Evolutionary conservation across 2,329 filamentous ascomycete genomes (phyloP).

Genomic region (Aspergillus texensis): DNA sequence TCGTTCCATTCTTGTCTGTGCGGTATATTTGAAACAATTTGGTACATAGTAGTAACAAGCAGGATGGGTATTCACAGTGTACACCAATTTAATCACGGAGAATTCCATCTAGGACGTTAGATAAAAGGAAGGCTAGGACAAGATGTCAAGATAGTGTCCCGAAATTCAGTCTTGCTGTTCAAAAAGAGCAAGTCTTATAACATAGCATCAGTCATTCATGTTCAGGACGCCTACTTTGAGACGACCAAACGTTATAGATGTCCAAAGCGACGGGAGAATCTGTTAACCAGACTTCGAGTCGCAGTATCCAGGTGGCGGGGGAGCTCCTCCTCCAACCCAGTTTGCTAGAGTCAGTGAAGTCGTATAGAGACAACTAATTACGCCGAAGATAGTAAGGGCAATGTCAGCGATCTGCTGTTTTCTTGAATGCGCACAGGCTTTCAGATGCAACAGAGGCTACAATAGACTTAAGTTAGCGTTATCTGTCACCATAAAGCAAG

Average conservation of each 20-base stretch:
- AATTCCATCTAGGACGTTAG: slow-evolving; percentile 1
- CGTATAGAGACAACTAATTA: slow-evolving; percentile 88
- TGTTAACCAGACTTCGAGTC: slow-evolving; percentile 43
- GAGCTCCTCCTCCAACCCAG: slow-evolving; percentile 69
- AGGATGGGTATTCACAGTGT: slow-evolving; percentile 1
- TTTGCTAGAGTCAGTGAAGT: slow-evolving; percentile 82
- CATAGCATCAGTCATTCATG: slow-evolving; percentile 15
- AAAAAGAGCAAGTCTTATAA: slow-evolving; percentile 4
- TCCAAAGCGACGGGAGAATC: neutral
- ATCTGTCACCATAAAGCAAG: neutral
- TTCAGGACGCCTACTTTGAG: slow-evolving; percentile 1
- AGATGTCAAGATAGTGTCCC: neutral
- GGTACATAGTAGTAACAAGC: neutral
- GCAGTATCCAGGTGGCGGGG: slow-evolving; percentile 65
- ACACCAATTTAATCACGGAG: neutral
- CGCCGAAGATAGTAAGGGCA: slow-evolving; percentile 75
- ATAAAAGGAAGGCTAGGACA: slow-evolving; percentile 5
- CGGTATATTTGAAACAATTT: neutral
- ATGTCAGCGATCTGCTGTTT: slow-evolving; percentile 74
- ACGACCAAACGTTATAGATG: slow-evolving; percentile 2
- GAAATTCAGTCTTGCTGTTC: neutral
- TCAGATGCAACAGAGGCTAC: slow-evolving; percentile 87
- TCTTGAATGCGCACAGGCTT: slow-evolving; percentile 70
- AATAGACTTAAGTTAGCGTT: slow-evolving; percentile 12
- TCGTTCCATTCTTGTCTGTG: neutral